phyloP scores from a whole-genome alignment of 805 yeast species.

The Kodamaea hsintzibuensis region DNA sequence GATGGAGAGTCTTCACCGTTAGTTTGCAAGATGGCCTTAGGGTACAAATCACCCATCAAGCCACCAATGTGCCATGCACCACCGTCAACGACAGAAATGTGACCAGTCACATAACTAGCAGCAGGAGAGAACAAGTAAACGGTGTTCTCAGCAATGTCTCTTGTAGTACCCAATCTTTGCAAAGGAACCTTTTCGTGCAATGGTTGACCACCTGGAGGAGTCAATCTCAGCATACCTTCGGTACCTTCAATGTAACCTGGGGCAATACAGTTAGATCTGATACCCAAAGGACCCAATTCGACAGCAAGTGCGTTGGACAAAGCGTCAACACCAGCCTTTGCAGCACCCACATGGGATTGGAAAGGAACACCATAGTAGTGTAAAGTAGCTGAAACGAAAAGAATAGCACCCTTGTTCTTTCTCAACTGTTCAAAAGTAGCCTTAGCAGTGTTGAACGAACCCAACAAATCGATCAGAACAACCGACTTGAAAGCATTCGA shows the following conservation, averaged over 20 bases:
- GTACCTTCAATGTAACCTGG: constrained; percentile 90
- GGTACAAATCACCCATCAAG: constrained; percentile 35
- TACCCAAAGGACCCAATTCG: constrained; percentile 88
- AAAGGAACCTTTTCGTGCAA: constrained; percentile 37
- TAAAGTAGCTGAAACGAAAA: constrained; percentile 86
- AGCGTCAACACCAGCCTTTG: constrained; percentile 95
- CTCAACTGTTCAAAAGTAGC: constrained; percentile 70
- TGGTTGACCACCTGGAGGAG: constrained; percentile 39
- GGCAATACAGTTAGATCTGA: constrained; percentile 81
- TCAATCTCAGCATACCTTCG: constrained; percentile 76
- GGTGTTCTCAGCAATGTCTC: constrained; percentile 32
- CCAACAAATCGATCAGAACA: constrained; percentile 80
- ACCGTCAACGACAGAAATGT: constrained; percentile 30
- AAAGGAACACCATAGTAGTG: constrained; percentile 88
- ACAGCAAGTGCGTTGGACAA: constrained; percentile 81
- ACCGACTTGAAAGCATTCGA: constrained; percentile 89
- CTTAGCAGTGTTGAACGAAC: constrained; percentile 87
- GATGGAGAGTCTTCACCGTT: constrained; percentile 24
- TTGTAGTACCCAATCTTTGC: constrained; percentile 26
- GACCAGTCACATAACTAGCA: constrained; percentile 27
- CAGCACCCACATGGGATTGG: constrained; percentile 91
- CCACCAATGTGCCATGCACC: constrained; percentile 48
- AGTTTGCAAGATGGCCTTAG: constrained; percentile 28
- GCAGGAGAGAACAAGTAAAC: constrained; percentile 29
- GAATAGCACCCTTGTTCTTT: constrained; percentile 64